Base-by-base conservation (phyloP, 177 flowering plant species). In the Vitis hybrid region DNA sequence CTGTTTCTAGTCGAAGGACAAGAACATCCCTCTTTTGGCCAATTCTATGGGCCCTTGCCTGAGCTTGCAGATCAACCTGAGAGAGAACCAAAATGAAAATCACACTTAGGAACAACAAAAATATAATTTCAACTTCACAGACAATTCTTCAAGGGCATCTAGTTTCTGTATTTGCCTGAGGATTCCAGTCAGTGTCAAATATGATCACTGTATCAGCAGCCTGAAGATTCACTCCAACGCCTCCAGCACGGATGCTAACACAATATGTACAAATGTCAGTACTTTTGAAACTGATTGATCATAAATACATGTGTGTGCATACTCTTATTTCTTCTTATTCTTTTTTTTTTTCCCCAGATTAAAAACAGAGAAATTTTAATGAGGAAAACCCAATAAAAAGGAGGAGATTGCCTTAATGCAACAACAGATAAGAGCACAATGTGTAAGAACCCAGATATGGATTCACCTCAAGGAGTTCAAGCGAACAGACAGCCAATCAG, bases 121-220 rank as follows among this genome's bases (percentile, higher is more conserved):
- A 26, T 17, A 65, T 3, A 39, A 26, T n/a, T 34, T 45, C 59
- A 11, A 34, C 17, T 9, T 12, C 15, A 56, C 6, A 8, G 3
- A 34, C 50, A 65, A 13, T 50, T 26, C 30, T 3, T 54, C 18
- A 72, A 34, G n/a, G 18, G 58, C 66, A 30, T 19, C n/a, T 34
- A 66, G 60, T 34, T 67, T 62, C 55, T 49, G 56, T 69, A 68
- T 77, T 39, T 86, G 82, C 99, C 99, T 96, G 99, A 51, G 99
- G 99, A 81, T 96, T 96, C 99, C 98, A 96, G 80, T 96, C 99
- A 32, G 99, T 96, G 79, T 96, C 99, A 73, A 92, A 96, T 75
- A 96, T 92, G 70, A 96, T 94, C 56, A 96, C 99, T 6, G 98
- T 94, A 79, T 96, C 99, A 54, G 99, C 99, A 74, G 98, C 98